Evolutionary conservation across 2,329 filamentous ascomycete species (phyloP), one percentile per base, ranked within the genome.

Genomic region (Aspergillus caelatus): DNA sequence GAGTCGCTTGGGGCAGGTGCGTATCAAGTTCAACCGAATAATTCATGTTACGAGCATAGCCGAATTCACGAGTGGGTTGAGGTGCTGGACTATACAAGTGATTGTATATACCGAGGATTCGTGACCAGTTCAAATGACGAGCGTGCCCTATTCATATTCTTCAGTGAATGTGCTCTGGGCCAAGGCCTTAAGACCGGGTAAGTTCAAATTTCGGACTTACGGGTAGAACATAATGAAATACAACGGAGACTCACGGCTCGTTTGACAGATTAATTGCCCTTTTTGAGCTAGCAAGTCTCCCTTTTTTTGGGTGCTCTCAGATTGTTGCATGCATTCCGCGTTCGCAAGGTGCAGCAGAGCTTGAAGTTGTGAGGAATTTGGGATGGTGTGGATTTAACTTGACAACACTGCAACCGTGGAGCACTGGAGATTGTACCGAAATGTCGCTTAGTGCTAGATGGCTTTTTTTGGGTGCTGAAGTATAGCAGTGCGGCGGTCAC

Each of bases 341-440:
- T 67, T 82, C 83, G 53, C 87, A 90, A 66, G 84, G 87, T 45
- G 79, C 84, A 30, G 81, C 85, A 63, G 88, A 91, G 66, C 82
- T 86, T 62, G 87, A 89, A 70, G 83, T 88, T 63, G 83, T 91
- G 73, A 92, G 91, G 77, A 94, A 93, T 72, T 86, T 97, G 58
- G 91, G 93, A 76, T 97, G 94, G 94, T 94, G 96, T 68, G 94
- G 94, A 61, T 97, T 97, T 75, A 91, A 92, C 74, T 85, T 94
- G 69, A 89, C 88, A 57, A 94, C 91, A 28, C 84, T 97, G 50
- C 89, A 93, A 70, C 86, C 88, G 70, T 97, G 93, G 90, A 85
- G 64, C 53, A 43, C 62, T 23, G 54, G 87, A 19, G 81, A 83
- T 53, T 83, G 84, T 45, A 76, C 77, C 55, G 80, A 79, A 54